Evolutionary conservation across 495 filamentous ascomycete species (phyloP).

Genomic region (Sordaria brevicollis): DNA sequence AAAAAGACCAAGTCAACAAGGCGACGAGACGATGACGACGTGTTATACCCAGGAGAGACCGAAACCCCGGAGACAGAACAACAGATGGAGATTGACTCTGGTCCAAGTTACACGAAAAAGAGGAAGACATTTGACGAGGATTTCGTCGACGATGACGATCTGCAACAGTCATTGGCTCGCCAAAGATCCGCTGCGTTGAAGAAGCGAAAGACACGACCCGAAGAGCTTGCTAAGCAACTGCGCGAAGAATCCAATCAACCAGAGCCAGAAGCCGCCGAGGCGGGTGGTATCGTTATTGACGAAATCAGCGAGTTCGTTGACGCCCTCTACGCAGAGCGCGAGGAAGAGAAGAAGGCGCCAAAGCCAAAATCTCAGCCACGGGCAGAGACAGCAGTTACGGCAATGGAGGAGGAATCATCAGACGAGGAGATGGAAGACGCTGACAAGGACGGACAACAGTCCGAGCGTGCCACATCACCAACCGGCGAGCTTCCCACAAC

Average conservation of each 20-base stretch:
- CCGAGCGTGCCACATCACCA: slow-evolving; percentile 18
- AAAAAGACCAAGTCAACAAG: slow-evolving; percentile 73
- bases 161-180: slow-evolving; percentile 72
- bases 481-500: slow-evolving; percentile 40
- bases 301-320: slow-evolving; percentile 93
- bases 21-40: slow-evolving; percentile 70
- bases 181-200: slow-evolving; percentile 77
- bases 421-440: slow-evolving; percentile 48
- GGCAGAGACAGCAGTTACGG: slow-evolving; percentile 26
- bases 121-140: slow-evolving; percentile 53
- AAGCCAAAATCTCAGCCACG: slow-evolving; percentile 34
- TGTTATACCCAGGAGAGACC: slow-evolving; percentile 43
- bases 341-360: slow-evolving; percentile 49
- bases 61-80: slow-evolving; percentile 35
- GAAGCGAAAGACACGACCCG: slow-evolving; percentile 70
- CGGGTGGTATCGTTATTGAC: slow-evolving; percentile 75
- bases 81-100: slow-evolving; percentile 71
- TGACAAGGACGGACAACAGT: slow-evolving; percentile 50
- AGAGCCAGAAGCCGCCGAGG: slow-evolving; percentile 34
- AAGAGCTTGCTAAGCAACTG: slow-evolving; percentile 76
- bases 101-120: slow-evolving; percentile 43
- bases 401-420: slow-evolving; percentile 41
- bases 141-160: slow-evolving; percentile 85
- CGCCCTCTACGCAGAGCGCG: slow-evolving; percentile 57
- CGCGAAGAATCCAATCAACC: slow-evolving; percentile 56